Percentiles rank a stretch among this genome's conserved stretches.
These are phyloP conservation scores for Scheffersomyces lignicola DNA, from an alignment of 1,139 yeast genomes.

Conservation along the genomic window DNA sequence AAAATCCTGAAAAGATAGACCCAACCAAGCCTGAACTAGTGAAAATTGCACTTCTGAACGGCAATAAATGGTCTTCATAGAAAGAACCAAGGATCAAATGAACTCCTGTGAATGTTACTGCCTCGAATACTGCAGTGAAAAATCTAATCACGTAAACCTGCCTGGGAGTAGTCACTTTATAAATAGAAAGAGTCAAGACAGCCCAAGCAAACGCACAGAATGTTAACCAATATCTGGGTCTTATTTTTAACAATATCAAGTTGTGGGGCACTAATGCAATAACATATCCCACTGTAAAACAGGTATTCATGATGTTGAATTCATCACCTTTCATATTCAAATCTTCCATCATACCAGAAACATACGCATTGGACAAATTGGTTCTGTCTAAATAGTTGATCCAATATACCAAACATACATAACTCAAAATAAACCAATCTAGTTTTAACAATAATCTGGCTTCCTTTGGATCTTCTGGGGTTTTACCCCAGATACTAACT, in stretches of 20 bases:
- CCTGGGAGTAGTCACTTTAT: slow-evolving; percentile 39
- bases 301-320: slow-evolving; percentile 50
- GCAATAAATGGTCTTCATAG: slow-evolving; percentile 10
- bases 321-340: slow-evolving; percentile 50
- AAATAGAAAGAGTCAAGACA: slow-evolving; percentile 50
- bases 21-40: slow-evolving; percentile 55
- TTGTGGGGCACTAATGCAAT: slow-evolving; percentile 60
- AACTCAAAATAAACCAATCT: slow-evolving; percentile 57
- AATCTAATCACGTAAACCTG: slow-evolving; percentile 54
- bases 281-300: slow-evolving; percentile 61
- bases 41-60: slow-evolving; percentile 43
- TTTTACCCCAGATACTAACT: slow-evolving; percentile 35
- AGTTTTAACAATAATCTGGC: slow-evolving; percentile 46
- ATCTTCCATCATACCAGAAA: slow-evolving; percentile 60
- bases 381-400: slow-evolving; percentile 45
- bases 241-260: slow-evolving; percentile 46
- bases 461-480: slow-evolving; percentile 39
- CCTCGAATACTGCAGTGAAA: slow-evolving; percentile 56
- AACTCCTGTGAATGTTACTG: slow-evolving; percentile 54
- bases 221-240: slow-evolving; percentile 56
- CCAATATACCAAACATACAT: slow-evolving; percentile 59
- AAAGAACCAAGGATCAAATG: slow-evolving; percentile 37
- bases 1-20: slow-evolving; percentile 41
- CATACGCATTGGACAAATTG: slow-evolving; percentile 57
- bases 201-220: slow-evolving; percentile 60